These are phyloP conservation scores for Aphanomyces euteiches DNA, from an alignment of 352 stramenopile species.

Conservation along the genomic window DNA sequence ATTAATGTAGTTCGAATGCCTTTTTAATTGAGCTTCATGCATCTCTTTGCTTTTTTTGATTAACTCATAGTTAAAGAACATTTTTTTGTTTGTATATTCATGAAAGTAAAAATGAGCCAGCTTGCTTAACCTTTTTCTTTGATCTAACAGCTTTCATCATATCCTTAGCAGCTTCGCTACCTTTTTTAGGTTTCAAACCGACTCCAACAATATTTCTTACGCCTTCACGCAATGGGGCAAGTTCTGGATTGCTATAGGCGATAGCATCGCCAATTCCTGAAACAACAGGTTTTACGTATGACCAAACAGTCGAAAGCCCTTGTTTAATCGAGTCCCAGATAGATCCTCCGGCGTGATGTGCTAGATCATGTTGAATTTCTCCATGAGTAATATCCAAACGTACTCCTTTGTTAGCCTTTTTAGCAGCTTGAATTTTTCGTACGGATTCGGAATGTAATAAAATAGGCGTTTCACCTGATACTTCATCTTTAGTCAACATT, in stretches of 20 bases:
- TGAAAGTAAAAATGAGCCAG: background rate
- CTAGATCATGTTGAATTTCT: background rate
- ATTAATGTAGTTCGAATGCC: no score
- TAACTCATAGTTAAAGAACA: no score
- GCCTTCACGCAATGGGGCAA: background rate
- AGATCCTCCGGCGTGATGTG: background rate
- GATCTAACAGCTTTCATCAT: background rate
- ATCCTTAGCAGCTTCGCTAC: background rate
- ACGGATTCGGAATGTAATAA: no score
- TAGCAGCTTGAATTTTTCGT: background rate
- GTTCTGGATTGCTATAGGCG: background rate
- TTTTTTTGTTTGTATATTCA: no score
- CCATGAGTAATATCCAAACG: slow-evolving; percentile 2
- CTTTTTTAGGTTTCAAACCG: background rate
- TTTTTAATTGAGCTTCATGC: no score
- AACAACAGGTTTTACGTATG: background rate
- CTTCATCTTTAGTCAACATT: background rate
- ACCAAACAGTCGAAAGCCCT: background rate
- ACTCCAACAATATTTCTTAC: background rate
- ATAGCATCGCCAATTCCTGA: background rate
- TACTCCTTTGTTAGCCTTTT: slow-evolving; percentile 4
- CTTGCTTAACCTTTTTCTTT: background rate
- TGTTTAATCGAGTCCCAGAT: background rate
- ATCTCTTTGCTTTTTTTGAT: no score
- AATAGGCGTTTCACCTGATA: background rate